A percentile compares a stretch with the other conserved stretches of the same genome.
These are phyloP conservation scores for Heterobasidion irregulare DNA, from an alignment of 1,284 basidiomycete genomes.

Conservation along the genomic window DNA sequence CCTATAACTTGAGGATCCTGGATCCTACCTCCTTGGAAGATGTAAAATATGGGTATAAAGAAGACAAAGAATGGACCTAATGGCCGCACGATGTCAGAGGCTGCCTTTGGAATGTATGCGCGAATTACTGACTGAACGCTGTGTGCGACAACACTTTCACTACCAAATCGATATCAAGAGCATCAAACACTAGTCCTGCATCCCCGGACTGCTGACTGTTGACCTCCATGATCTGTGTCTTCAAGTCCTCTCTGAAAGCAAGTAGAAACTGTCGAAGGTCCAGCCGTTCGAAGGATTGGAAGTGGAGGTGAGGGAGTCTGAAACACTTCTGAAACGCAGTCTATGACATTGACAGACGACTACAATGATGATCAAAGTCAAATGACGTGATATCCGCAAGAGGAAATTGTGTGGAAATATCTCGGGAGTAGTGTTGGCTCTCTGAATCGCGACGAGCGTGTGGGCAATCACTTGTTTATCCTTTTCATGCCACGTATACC, in stretches of 20 bases:
- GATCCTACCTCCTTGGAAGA: slow-evolving; percentile 55
- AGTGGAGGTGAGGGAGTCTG: neutral
- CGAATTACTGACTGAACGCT: slow-evolving; percentile 52
- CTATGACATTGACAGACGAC: neutral
- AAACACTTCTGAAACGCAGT: neutral
- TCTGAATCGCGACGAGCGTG: too few species aligned
- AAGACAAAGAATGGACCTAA: slow-evolving; percentile 76
- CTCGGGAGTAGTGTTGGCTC: neutral
- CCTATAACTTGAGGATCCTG: slow-evolving; percentile 42
- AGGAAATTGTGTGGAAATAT: neutral
- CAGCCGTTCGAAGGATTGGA: slow-evolving; percentile 7
- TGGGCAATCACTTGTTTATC: neutral
- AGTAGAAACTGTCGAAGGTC: slow-evolving; percentile 4
- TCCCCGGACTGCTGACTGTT: slow-evolving; percentile 2
- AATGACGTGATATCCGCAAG: too few species aligned
- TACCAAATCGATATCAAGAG: slow-evolving; percentile 64
- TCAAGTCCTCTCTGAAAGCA: neutral
- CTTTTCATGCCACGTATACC: slow-evolving; percentile 1
- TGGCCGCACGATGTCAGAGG: neutral
- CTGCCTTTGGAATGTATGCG: slow-evolving; percentile 4
- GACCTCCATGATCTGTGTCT: slow-evolving; percentile 5
- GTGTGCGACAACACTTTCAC: slow-evolving; percentile 73
- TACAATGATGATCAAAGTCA: neutral
- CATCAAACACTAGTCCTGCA: slow-evolving; percentile 42
- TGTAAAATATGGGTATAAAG: slow-evolving; percentile 68